Evolutionary conservation across 371 early-diverging fungal genomes (phyloP), one percentile per base, ranked within the genome.

Genomic region (Mortierella sp.): DNA sequence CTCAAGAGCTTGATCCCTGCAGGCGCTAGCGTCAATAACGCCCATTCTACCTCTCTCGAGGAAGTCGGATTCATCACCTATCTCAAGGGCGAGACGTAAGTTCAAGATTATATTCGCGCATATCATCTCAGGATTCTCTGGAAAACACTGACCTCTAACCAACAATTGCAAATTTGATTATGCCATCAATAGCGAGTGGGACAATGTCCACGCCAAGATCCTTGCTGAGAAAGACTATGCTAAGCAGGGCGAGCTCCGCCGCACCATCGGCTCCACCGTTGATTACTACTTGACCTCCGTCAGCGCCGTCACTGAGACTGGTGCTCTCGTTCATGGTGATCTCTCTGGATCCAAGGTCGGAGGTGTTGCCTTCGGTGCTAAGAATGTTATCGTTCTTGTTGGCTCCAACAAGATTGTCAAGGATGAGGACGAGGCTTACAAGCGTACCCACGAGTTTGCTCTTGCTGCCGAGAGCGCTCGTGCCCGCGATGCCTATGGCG

Each of bases 371-470:
- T 69, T 78, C 32, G 73, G 70, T 21, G 72, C 86, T 53, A 70
- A 38, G 52, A 75, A 86, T 55, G 73, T 85, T 45, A 78, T 85
- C 10, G 64, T 85, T 32, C 60, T 85, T 48, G 71, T 58, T 50
- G 86, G 86, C 43, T 65, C 86, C 70, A 82, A 85, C 72, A 85
- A 85, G 76, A 85, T 85, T 61, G 86, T 85, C 61, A 77, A 84
- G 69, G 76, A 80, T 60, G 69, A 73, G 53, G 72, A 63, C 2
- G 86, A 72, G 41, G 84, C 83, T 19, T 28, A 50, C 55, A 74
- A 68, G 60, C 85, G 86, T 16, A 70, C 78, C 40, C 33, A 53
- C 53, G 83, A 85, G 73, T 85, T 72, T 45, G 65, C 78, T 19
- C 64, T 70, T 38, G 64, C 74, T 50, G 71, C 74, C 16, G 86